Evolutionary conservation across 2,329 filamentous ascomycete species (phyloP).

Genomic region (Xylaria sp.): DNA sequence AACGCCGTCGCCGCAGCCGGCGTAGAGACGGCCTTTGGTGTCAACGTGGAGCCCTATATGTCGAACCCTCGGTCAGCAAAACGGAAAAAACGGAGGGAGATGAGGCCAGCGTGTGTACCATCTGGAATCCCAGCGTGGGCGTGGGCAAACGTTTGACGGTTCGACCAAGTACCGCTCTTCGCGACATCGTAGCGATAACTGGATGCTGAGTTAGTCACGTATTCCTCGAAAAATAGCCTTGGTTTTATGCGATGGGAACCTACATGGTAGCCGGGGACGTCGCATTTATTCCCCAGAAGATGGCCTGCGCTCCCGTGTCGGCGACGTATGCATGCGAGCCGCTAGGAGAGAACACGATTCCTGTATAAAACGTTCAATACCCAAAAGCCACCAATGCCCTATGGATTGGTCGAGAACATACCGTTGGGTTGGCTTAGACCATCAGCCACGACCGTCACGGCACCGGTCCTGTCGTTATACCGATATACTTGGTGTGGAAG

Average conservation of each 20-base stretch:
- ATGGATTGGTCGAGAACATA: slow-evolving; percentile 21
- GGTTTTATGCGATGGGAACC: slow-evolving; percentile 30
- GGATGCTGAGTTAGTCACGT: not conserved
- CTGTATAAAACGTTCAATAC: slow-evolving; percentile 36
- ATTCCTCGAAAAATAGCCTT: not conserved
- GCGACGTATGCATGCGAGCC: slow-evolving; percentile 59
- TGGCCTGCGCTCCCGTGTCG: slow-evolving; percentile 59
- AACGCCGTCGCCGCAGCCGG: slow-evolving; percentile 57
- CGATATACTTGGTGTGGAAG: slow-evolving; percentile 65
- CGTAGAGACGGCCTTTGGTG: slow-evolving; percentile 60
- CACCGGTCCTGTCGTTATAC: slow-evolving; percentile 55
- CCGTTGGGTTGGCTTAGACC: slow-evolving; percentile 62
- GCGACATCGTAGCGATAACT: slow-evolving; percentile 55
- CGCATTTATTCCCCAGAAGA: slow-evolving; percentile 49
- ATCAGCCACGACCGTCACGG: slow-evolving; percentile 62
- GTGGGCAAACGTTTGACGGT: slow-evolving; percentile 62
- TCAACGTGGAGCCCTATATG: slow-evolving; percentile 63
- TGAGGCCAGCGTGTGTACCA: slow-evolving; percentile 46
- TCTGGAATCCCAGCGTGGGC: slow-evolving; percentile 61
- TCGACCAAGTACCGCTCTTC: slow-evolving; percentile 52
- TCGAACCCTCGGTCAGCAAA: slow-evolving; percentile 30
- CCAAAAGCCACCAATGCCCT: not conserved
- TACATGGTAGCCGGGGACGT: slow-evolving; percentile 55
- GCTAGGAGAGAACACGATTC: slow-evolving; percentile 61
- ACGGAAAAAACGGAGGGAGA: slow-evolving; percentile 33